Evolutionary conservation across 148 eudicot genomes (phyloP), one percentile per base, ranked within the genome.

Genomic region (Pouteria glomerata): DNA sequence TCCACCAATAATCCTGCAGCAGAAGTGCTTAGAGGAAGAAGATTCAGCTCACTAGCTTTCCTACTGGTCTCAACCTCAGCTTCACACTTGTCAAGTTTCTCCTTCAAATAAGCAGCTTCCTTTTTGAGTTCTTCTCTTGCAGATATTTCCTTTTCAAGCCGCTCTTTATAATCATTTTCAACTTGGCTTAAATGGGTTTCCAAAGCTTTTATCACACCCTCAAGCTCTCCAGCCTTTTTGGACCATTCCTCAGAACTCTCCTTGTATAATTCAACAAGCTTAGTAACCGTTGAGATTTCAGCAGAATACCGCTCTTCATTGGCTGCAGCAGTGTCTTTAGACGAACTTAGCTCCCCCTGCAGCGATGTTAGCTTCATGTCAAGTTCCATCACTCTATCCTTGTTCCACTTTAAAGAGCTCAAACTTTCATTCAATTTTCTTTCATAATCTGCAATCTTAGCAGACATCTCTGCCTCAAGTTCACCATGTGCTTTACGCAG

Each of bases 221-320:
- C 99, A 60, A 96, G 96, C 63, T 90, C 99, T 74, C 96, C 92
- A 23, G 99, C 90, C 86, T 96, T 96, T 73, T 82, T 92, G 68
- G 97, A 92, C 96, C 96, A 96, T 78, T 96, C 97, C 61, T 90
- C 89, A 35, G 97, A 87, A 77, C 92, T 96, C 88, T 96, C 96
- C 81, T 96, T 96, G 62, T 96, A 96, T 34, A 96, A 80, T 41
- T 92, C 95, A 64, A 74, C 89, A 78, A 96, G 96, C 82, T 87
- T 95, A 34, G 90, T 82, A 63, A 80, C 89, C 18, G 97, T 92
- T 18, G 92, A 60, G 21, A 88, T 78, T 83, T 96, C 99, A 50
- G 83, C 81, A 41, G 82, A 64, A 68, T 83, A 83, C n/a, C 76
- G 83, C 66, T 86, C 85, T 68, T 96, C 99, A 75, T 85, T 72